Percentiles rank a stretch among this genome's conserved stretches.
Evolutionary conservation across 345 rosid species (phyloP).

Genomic region (Syzygium oleosum): DNA sequence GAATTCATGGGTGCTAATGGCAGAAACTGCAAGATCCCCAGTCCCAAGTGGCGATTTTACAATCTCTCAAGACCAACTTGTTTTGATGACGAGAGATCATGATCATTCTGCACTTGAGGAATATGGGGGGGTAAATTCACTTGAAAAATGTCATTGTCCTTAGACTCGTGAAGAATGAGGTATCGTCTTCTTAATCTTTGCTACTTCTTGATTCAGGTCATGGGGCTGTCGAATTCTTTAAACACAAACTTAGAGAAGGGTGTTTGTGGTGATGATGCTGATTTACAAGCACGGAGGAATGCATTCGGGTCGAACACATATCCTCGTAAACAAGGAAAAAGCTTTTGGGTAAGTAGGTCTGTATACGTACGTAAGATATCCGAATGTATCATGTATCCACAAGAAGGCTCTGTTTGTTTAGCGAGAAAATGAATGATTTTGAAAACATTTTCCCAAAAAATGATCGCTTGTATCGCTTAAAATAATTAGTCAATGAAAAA

Average conservation of each 20-base stretch:
- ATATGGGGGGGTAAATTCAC: constrained; percentile 53
- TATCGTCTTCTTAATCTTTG: background rate
- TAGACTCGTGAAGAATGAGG: background rate
- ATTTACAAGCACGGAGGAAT: constrained; percentile 47
- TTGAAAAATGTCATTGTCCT: background rate
- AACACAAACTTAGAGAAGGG: constrained; percentile 70
- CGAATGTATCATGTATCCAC: background rate
- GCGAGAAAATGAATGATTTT: background rate
- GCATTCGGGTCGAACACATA: constrained; percentile 85
- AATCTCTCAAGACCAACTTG: constrained; percentile 68
- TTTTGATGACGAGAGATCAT: constrained; percentile 67
- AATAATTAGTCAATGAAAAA: background rate
- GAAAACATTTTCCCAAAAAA: background rate
- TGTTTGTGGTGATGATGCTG: constrained; percentile 57
- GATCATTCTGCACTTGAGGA: constrained; percentile 44
- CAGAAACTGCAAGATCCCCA: constrained; percentile 31
- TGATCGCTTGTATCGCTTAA: background rate
- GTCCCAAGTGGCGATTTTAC: constrained; percentile 43
- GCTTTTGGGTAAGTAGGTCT: constrained; percentile 54
- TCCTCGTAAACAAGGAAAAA: constrained; percentile 76
- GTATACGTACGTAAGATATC: background rate
- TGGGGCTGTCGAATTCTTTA: constrained; percentile 44
- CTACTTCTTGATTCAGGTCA: constrained; percentile 30
- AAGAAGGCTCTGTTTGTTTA: background rate
- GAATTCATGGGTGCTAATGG: background rate